These are phyloP conservation scores for Cerrena zonata DNA, from an alignment of 1,284 basidiomycete genomes.

Conservation along the genomic window DNA sequence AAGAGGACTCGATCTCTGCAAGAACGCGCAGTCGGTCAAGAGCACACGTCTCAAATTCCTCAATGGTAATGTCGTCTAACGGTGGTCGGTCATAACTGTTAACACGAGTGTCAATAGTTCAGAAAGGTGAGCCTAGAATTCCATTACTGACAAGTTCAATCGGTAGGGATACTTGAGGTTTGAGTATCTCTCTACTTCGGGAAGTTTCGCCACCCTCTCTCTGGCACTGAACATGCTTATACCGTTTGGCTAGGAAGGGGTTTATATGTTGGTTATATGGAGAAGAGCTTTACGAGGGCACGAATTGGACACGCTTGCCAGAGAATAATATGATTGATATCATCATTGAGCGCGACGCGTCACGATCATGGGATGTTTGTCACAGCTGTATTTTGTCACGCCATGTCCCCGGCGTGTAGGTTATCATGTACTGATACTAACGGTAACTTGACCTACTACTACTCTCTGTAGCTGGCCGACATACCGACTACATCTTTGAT, in stretches of 20 bases:
- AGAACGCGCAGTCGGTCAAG: conserved; percentile 85
- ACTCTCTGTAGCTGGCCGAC: too few relatives aligned
- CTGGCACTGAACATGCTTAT: not conserved
- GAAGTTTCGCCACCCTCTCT: not conserved
- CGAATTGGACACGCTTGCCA: not conserved
- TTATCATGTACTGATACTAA: too few relatives aligned
- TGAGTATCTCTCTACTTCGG: conserved; percentile 25
- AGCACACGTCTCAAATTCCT: conserved; percentile 92
- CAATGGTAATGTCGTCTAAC: conserved; percentile 83
- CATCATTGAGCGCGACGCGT: conserved; percentile 1
- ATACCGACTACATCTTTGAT: too few relatives aligned
- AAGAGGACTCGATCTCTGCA: conserved; percentile 90
- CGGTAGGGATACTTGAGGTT: conserved; percentile 54
- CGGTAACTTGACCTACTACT: too few relatives aligned
- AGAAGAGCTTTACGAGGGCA: not conserved
- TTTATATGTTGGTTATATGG: too few relatives aligned
- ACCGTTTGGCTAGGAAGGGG: not conserved
- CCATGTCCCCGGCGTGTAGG: too few relatives aligned
- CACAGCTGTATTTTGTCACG: too few relatives aligned
- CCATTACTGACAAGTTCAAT: conserved; percentile 71
- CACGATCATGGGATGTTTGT: not conserved
- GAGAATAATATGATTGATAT: not conserved
- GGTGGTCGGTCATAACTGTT: conserved; percentile 54
- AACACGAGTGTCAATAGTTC: not conserved
- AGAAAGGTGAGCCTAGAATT: conserved; percentile 2